Base-by-base conservation (phyloP, 1,284 basidiomycete species). In the Trichosporon sp. region DNA sequence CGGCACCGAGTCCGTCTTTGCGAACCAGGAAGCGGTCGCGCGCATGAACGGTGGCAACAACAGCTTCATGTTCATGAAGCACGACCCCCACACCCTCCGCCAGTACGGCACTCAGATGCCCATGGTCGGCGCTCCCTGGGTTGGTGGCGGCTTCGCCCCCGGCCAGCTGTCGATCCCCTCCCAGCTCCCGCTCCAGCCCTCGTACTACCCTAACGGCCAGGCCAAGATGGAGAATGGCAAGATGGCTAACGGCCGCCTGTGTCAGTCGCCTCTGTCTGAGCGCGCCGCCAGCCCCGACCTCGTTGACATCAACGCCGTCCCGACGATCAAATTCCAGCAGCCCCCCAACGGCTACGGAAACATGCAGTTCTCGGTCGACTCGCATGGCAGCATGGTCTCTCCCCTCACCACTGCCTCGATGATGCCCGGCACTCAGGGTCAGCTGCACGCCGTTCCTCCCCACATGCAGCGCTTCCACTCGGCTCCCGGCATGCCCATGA, bases 401-500 rank as follows among this genome's bases (percentile, higher is more conserved):
- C 66, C 67, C 11, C 47, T 70, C 65, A 51, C 70, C 13, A 34
- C 68, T 8, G 21, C 68, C 15, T 60, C 31, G 13, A 35, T 67
- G 38, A 67, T 67, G 62, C 62, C 62, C 64, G 31, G 64, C 62
- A 15, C 51, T 64, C 12, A 47, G 53, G 67, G 51, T 1, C 76
- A 76, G 23, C 71, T 81, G 7, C 77, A 79, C 64, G 75, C 72
- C 23, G 77, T 78, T 8, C 80, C 80, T 1, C 79, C 80, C 0
- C 72, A 71, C n/a, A 69, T 81, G 60, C 74, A 77, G 60, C 74
- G 80, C 11, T 81, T 78, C 75, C 75, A 80, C 70, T 79, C 78
- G 8, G 68, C 78, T n/a, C 80, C 80, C 6, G 66, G 69, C 13
- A 68, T 79, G 3, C 79, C 78, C 2, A 78, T 77, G 11, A 73